Evolutionary conservation across 169 alveolate species (phyloP), one percentile per base, ranked within the genome.

Genomic region (Theileria orientalis): DNA sequence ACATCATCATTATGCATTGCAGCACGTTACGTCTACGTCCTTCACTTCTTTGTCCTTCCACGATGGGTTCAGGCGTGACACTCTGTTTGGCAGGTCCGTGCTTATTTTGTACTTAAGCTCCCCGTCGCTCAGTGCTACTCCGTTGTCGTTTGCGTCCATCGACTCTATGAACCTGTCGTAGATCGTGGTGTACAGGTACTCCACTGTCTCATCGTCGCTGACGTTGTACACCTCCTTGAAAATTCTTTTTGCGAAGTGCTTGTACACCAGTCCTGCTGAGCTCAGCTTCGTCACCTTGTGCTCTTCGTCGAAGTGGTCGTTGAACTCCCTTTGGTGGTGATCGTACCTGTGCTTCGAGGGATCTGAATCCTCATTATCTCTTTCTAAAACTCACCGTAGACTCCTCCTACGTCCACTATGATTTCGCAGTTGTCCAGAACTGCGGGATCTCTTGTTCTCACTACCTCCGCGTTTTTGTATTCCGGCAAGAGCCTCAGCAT

Each of bases 401-500:
- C 93, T 27, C 94, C 91, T 2, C 98, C 98, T 5, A 95, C 98
- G 73, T 95, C 98, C 37, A 93, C 94, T n/a, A 94, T 92, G 19
- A 93, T 77, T 69, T 93, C 96, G 71, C 96, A 87, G 27, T 71
- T 67, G 49, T 89, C 91, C 41, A 93, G 86, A 16, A 84, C 74
- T 16, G 84, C 92, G 25, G 90, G 91, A 63, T 94, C 95, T 44
- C 98, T 91, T 9, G 97, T 86, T 68, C 98, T 90, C 3, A 93
- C 78, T 1, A 95, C 83, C 1, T 63, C 84, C 1, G 96, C 89
- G 62, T 90, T 86, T 62, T 59, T 74, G 67, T 68, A 91, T 74
- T 92, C 93, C 7, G 94, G 94, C 62, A 91, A 66, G 70, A 70
- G 76, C 79, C 76, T 87, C 68, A 93, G 63, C 91, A 93, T 59